Evolutionary conservation across 768 basidiomycete species (phyloP).

Genomic region (Neoboletus magnificus): DNA sequence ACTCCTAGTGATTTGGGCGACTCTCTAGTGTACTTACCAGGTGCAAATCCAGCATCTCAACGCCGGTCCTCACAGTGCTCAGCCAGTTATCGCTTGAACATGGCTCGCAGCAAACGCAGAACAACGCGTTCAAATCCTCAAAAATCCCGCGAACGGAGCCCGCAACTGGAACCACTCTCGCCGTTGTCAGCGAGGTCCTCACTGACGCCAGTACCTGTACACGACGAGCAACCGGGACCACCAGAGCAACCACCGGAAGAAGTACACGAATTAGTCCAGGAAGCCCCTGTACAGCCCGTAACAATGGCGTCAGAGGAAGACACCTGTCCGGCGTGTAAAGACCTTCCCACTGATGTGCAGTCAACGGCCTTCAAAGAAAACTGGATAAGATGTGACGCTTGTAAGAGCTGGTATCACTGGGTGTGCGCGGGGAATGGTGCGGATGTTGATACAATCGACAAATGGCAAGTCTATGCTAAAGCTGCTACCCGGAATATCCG

Average conservation of each 20-base stretch:
- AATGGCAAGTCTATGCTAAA: slow-evolving; percentile 53
- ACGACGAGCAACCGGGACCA: slow-evolving; percentile 14
- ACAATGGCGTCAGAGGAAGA: slow-evolving; percentile 27
- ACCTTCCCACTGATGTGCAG: slow-evolving; percentile 27
- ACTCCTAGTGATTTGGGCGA: slow-evolving; percentile 4
- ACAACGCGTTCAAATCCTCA: slow-evolving; percentile 36
- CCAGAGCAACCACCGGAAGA: slow-evolving; percentile 18
- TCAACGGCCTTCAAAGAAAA: slow-evolving; percentile 56
- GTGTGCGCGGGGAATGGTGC: slow-evolving; percentile 66
- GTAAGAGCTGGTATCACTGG: slow-evolving; percentile 85
- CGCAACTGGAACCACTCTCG: slow-evolving; percentile 31
- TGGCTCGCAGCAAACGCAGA: slow-evolving; percentile 47
- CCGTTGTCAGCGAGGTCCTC: slow-evolving; percentile 30
- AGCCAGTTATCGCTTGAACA: slow-evolving; percentile 19
- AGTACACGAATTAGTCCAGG: slow-evolving; percentile 14
- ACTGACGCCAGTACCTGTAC: slow-evolving; percentile 25
- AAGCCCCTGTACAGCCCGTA: slow-evolving; percentile 5
- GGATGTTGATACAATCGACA: slow-evolving; percentile 67
- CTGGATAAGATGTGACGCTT: slow-evolving; percentile 82
- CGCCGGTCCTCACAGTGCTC: slow-evolving; percentile 7
- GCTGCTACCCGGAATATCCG: slow-evolving; percentile 10
- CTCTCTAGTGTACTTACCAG: not conserved
- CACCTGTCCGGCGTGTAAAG: slow-evolving; percentile 52
- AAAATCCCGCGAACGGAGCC: slow-evolving; percentile 35
- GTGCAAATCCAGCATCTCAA: slow-evolving; percentile 6